Base-by-base conservation (phyloP, 2,329 filamentous ascomycete genomes). In the Ophiostoma perfectum region DNA sequence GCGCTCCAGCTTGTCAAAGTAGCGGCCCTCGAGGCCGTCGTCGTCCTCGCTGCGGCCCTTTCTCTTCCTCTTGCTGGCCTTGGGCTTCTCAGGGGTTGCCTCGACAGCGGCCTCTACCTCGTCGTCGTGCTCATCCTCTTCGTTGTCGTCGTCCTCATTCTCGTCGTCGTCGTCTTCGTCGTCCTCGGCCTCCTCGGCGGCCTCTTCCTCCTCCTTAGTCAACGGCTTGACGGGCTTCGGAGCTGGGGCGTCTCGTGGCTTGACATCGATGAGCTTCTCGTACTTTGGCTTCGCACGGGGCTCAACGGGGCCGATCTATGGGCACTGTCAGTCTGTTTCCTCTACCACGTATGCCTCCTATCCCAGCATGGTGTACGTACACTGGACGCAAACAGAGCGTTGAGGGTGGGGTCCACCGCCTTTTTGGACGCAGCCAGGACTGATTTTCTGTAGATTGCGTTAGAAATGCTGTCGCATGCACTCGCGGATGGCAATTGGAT, bases 351-450 rank as follows among this genome's bases (percentile, higher is more conserved):
- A 42, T n/a, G 12, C 12, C 16, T 4, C 9, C 14, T 5, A 16
- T 41, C 11, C 4, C 4, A 3, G 66, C 42, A 39, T 64, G 39
- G 44, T 42, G 67, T 65, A 64, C 66, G 27, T 84, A 92, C 90
- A 81, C 90, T 92, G 69, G 83, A 81, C 69, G 88, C 84, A 79
- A 93, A 93, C 52, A 93, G 82, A 70, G 88, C 87, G 74, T 88
- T 83, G 72, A 93, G 81, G 68, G 83, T 80, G 76, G 90, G 88
- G 80, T 93, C 90, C 70, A 92, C 81, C 70, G 83, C 81, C 77
- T 85, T 85, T 68, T 80, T 78, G 47, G 82, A 78, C 71, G 80
- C 81, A 66, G 77, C 72, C 70, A 86, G 73, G 14, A 69, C 8
- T 1, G 67, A 69, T 52, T 71, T 71, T 67, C 69, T 72, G 27